Base-by-base conservation (phyloP, 2,329 filamentous ascomycete genomes). In the Cadophora gregata region DNA sequence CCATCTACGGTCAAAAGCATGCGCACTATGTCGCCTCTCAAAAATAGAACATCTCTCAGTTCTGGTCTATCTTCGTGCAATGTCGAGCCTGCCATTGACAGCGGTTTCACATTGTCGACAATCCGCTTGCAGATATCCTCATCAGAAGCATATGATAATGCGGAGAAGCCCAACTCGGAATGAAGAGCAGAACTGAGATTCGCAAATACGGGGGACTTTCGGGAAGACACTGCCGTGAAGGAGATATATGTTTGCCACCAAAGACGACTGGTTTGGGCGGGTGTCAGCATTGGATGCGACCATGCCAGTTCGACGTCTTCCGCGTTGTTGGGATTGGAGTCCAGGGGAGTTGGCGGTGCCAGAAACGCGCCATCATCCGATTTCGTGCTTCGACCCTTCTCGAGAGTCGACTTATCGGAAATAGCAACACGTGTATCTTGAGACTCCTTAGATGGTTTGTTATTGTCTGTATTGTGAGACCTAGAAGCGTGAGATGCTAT, bases 1-100 rank as follows among this genome's bases (percentile, higher is more conserved):
- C 63, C 24, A 21, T 71, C 47, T n/a, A 72, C 42, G n/a, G 63
- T 70, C 42, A 33, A 51, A 19, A 71, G 10, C 16, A 72, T 66
- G 2, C 48, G 24, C 2, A 71, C 47, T 3, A 71, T 62, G 16
- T 67, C 69, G 21, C 62, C 36, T 42, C 64, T 63, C 5, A 64
- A 42, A 12, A 53, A 48, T 21, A 66, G 31, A 1, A 65, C 8
- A n/a, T 66, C 53, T 14, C 38, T 29, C 4, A 66, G 19, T 31
- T 62, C 51, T 12, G 38, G 24, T 38, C 21, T 38, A n/a, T 60
- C 36, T 38, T 47, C 31, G 14, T 59, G 51, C 33, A 38, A 12
- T 27, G 36, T 59, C 25, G 56, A 59, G 21, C 36, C 16, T 59
- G 36, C 50, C 1, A 24, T 53, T 8, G 31, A 24, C 16, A 65